A percentile compares a stretch with the other conserved stretches of the same genome.
phyloP scores from a whole-genome alignment of 2,329 filamentous ascomycete genomes.

The Aspergillus transmontanensis region DNA sequence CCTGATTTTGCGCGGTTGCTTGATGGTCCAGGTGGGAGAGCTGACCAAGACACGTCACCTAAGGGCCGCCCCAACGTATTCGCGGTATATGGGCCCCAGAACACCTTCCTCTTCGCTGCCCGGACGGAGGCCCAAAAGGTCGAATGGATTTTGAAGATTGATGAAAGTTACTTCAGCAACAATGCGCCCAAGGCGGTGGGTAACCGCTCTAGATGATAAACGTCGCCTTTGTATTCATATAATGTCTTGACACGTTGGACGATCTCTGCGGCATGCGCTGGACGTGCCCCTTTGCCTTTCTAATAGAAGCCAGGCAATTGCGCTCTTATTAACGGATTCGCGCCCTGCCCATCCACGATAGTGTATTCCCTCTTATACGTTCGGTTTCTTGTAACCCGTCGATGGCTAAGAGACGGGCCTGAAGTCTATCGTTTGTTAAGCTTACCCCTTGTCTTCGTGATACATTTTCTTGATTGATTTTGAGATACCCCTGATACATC shows the following conservation, averaged over 20 bases:
- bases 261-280: slow-evolving; percentile 11
- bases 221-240: slow-evolving; percentile 10
- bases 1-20: slow-evolving; percentile 83
- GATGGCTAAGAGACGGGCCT: slow-evolving; percentile 19
- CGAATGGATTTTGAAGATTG: slow-evolving; percentile 95
- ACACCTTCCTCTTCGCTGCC: slow-evolving; percentile 92
- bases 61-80: slow-evolving; percentile 72
- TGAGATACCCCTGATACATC: slow-evolving; percentile 44
- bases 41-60: slow-evolving; percentile 38
- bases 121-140: slow-evolving; percentile 88
- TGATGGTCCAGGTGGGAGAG: slow-evolving; percentile 48
- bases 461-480: slow-evolving; percentile 30
- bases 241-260: slow-evolving; percentile 12
- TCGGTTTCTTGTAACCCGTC: slow-evolving; percentile 12
- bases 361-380: background rate
- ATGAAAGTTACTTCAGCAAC: slow-evolving; percentile 70
- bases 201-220: slow-evolving; percentile 27
- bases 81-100: slow-evolving; percentile 90
- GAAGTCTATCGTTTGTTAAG: slow-evolving; percentile 22
- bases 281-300: slow-evolving; percentile 7
- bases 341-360: background rate
- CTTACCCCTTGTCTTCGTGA: slow-evolving; percentile 24
- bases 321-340: slow-evolving; percentile 1
- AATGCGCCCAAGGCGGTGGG: slow-evolving; percentile 28
- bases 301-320: background rate